Percentiles rank a stretch among this genome's conserved stretches.
These are phyloP conservation scores for Hibiscus tridactylites DNA, from an alignment of 345 rosid genomes.

Conservation along the genomic window DNA sequence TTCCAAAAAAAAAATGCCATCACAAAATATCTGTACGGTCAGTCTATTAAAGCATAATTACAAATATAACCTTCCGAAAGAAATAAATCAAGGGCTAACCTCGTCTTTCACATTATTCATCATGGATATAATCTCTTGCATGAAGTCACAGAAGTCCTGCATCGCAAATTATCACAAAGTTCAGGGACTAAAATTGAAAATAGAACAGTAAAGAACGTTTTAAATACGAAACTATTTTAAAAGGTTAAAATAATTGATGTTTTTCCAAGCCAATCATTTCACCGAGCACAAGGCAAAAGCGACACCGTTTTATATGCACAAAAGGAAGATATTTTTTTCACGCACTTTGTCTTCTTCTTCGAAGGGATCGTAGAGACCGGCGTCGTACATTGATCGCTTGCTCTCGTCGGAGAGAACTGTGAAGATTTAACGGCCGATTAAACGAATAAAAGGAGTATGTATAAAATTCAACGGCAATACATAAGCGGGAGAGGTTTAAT, in stretches of 20 bases:
- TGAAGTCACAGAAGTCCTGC: slow-evolving; percentile 75
- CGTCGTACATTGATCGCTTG: slow-evolving; percentile 72
- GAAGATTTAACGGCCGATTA: not conserved
- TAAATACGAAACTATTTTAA: not conserved
- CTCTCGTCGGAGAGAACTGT: slow-evolving; percentile 57
- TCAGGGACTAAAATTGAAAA: not conserved
- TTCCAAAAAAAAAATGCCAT: not conserved
- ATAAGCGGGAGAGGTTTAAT: no score
- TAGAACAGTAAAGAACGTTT: not conserved
- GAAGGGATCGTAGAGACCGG: slow-evolving; percentile 67
- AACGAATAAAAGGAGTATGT: no score
- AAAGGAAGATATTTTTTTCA: not conserved
- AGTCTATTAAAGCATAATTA: not conserved
- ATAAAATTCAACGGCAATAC: no score
- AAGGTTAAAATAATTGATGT: no score
- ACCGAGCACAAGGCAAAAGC: not conserved
- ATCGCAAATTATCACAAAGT: not conserved
- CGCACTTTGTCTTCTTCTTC: slow-evolving; percentile 69
- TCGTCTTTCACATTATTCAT: slow-evolving; percentile 79
- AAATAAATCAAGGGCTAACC: slow-evolving; percentile 19
- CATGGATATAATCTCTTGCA: slow-evolving; percentile 76
- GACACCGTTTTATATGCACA: not conserved
- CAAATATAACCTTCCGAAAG: not conserved
- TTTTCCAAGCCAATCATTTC: not conserved
- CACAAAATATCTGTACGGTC: not conserved